Conservation (phyloP, 257 asterid species). For the Solanum acaule region DNA sequence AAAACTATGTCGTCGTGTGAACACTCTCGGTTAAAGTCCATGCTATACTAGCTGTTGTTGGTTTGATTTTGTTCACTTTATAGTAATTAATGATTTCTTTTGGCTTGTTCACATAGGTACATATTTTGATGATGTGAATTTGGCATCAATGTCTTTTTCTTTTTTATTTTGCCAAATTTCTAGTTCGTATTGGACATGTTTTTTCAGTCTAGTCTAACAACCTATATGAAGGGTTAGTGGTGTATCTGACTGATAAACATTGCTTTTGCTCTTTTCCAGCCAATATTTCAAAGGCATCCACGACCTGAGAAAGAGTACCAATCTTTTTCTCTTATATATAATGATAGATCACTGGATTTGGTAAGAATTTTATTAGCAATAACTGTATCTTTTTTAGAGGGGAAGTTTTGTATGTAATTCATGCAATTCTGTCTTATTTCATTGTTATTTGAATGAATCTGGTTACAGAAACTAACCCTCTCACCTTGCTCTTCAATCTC, state of each 20-base stretch:
- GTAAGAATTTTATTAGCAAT: slow-evolving; percentile 30
- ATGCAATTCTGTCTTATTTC: neutral
- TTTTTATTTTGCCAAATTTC: neutral
- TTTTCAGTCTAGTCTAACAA: neutral
- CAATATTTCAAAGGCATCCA: slow-evolving; percentile 82
- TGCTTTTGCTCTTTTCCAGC: slow-evolving; percentile 39
- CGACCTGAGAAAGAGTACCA: slow-evolving; percentile 97
- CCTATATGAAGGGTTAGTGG: neutral
- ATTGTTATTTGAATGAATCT: neutral
- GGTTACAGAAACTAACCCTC: neutral
- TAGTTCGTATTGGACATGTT: neutral
- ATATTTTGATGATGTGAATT: neutral
- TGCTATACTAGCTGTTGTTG: neutral
- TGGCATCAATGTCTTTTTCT: neutral
- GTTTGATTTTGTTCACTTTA: neutral
- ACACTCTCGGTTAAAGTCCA: neutral
- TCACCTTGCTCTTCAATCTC: slow-evolving; percentile 3
- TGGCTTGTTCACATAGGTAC: neutral
- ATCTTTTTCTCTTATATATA: slow-evolving; percentile 83
- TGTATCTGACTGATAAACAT: neutral
- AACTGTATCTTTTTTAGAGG: neutral
- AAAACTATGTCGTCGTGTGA: neutral
- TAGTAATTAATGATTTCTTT: neutral
- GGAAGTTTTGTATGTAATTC: neutral
- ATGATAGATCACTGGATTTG: slow-evolving; percentile 88